Percentiles rank a stretch among this genome's conserved stretches.
These are phyloP conservation scores for Ogataea paraovalis DNA, from an alignment of 805 yeast species.

Conservation along the genomic window DNA sequence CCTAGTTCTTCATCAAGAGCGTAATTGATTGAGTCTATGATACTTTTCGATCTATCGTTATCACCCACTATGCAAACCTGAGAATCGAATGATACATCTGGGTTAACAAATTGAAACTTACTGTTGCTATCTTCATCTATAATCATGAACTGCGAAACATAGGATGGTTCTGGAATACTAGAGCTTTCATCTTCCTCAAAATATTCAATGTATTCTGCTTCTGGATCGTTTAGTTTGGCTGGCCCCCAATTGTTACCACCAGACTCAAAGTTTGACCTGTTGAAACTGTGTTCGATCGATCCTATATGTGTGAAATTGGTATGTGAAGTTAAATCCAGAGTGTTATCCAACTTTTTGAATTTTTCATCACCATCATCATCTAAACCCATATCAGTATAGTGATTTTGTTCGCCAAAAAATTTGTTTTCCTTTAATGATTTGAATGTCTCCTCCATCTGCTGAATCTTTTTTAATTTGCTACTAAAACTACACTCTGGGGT, in stretches of 20 bases:
- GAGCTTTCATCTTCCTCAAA: conserved; percentile 12
- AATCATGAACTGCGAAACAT: conserved; percentile 14
- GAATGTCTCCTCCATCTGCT: neutral
- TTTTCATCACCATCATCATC: neutral
- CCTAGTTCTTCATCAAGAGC: conserved; percentile 21
- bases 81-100: conserved; percentile 17
- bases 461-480: neutral
- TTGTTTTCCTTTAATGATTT: neutral
- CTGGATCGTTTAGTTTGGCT: too few species aligned
- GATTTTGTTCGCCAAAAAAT: neutral
- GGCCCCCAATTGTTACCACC: too few species aligned
- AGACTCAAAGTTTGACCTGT: neutral
- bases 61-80: conserved; percentile 21
- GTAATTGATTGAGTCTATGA: conserved; percentile 12
- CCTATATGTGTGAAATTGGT: neutral
- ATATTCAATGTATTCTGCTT: conserved; percentile 17
- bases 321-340: neutral
- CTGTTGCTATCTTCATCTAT: conserved; percentile 11
- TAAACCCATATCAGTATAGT: neutral
- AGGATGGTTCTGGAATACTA: conserved; percentile 12
- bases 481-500: neutral
- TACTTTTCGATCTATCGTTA: conserved; percentile 11
- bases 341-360: neutral
- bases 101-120: conserved; percentile 8
- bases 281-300: neutral